Evolutionary conservation across 1,284 basidiomycete species (phyloP), one percentile per base, ranked within the genome.

Genomic region (Puccinia hordei): DNA sequence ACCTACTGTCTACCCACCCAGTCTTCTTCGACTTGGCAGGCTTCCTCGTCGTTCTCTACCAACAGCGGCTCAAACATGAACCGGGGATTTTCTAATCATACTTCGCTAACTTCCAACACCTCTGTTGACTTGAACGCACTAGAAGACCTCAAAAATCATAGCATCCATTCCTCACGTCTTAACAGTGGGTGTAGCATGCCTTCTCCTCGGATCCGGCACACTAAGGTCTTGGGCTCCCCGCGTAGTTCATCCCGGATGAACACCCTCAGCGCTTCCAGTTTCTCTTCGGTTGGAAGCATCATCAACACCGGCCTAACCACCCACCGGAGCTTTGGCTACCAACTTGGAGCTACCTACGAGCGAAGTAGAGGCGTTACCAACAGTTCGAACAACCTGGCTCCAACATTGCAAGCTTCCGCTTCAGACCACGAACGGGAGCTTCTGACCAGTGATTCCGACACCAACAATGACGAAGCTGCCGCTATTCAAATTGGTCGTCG

Each of bases 241-340:
- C 76, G 76, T 10, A 44, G 63, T 30, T 44, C 53, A 15, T 46
- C 41, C 15, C 76, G 76, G 27, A 46, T 68, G 53, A 53, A 79
- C 33, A 79, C 66, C 55, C 76, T 79, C 17, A 79, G 76, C 41
- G 76, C 76, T 72, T 69, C 51, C 51, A 79, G 76, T 71, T 59
- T 69, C 41, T 79, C 76, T 19, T 79, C 76, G 24, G 15, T 71
- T 13, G 53, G 66, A 35, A 79, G 76, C 49, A 35, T 51, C 24
- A 53, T 51, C 24, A 53, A 53, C 53, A 68, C 55, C n/a, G 53
- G 66, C 27, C 66, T 69, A 38, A 13, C 46, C 3, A 66, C 63
- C 8, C 49, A 68, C 38, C 63, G 41, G 6, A n/a, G 8, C 19
- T 46, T 35, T 6, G 24, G 30, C 38, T 57, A n/a, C 61, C 76